These are phyloP conservation scores for Tolypocladium tropicale DNA, from an alignment of 2,329 filamentous ascomycete genomes.

Conservation along the genomic window DNA sequence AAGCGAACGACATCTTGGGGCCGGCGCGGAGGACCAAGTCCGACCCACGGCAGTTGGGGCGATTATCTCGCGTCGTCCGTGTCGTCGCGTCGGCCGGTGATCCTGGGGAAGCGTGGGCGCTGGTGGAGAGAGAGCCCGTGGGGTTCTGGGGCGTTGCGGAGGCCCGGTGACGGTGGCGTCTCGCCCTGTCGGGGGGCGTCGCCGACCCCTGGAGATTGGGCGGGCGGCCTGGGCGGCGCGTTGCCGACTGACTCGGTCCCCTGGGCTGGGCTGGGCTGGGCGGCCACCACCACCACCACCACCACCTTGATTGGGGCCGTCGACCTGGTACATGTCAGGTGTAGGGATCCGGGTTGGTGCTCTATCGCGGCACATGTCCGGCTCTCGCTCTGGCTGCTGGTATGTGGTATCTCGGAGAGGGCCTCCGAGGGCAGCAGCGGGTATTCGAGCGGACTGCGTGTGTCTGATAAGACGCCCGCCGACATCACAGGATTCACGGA, in stretches of 20 bases:
- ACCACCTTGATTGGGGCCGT: no score
- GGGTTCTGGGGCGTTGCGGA: background rate
- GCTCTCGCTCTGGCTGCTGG: background rate
- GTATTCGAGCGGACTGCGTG: no score
- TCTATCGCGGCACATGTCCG: no score
- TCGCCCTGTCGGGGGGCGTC: background rate
- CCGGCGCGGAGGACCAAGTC: background rate
- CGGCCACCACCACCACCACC: no score
- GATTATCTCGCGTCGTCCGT: background rate
- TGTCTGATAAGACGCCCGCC: background rate
- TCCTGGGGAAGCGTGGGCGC: background rate
- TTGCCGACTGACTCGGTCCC: background rate
- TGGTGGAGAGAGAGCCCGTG: no score
- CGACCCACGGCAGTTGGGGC: background rate
- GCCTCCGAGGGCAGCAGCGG: background rate
- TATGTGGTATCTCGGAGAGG: background rate
- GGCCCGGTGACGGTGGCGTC: background rate
- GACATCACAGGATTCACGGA: no score
- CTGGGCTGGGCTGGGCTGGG: no score
- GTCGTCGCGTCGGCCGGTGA: background rate
- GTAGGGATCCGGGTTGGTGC: no score
- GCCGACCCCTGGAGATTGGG: background rate
- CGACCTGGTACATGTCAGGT: no score
- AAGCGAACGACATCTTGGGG: background rate
- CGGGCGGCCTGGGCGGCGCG: background rate